phyloP scores from a whole-genome alignment of 352 stramenopile species.

The Phytopythium oedochilum region DNA sequence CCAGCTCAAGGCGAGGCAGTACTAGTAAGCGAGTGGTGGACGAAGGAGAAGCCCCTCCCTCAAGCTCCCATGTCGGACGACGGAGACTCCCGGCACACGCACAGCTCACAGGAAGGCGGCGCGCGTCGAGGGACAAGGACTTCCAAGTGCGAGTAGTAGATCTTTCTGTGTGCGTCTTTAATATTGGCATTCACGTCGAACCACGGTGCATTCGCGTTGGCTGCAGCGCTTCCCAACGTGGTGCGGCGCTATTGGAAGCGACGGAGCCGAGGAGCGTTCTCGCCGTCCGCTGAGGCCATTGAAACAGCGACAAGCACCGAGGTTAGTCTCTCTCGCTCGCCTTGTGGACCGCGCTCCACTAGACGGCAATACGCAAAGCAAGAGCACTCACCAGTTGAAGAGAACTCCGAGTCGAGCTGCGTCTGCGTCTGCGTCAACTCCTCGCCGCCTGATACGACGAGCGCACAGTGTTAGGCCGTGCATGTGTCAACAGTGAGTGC shows the following conservation, averaged over 20 bases:
- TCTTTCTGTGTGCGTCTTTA: slow-evolving; percentile 3
- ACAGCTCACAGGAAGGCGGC: slow-evolving; percentile 5
- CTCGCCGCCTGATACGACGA: slow-evolving; percentile 1
- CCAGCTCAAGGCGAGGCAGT: slow-evolving; percentile 2
- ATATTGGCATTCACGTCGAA: no score
- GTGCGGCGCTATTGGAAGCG: not conserved
- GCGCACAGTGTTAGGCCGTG: not conserved
- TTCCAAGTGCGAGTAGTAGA: not conserved
- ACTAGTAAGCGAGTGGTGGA: not conserved
- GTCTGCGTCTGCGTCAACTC: slow-evolving; percentile 20
- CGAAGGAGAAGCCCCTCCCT: not conserved
- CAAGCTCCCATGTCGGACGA: no score
- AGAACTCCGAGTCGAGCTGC: slow-evolving; percentile 12
- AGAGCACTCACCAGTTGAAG: slow-evolving; percentile 3
- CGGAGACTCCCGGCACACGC: not conserved
- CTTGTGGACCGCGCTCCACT: not conserved
- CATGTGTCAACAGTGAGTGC: not conserved
- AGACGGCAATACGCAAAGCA: not conserved
- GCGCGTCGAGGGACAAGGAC: no score
- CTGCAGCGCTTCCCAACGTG: no score
- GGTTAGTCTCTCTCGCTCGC: not conserved
- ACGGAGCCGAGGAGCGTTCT: slow-evolving; percentile 1
- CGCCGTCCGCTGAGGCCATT: slow-evolving; percentile 15
- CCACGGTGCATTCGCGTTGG: no score
- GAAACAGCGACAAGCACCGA: not conserved